Evolutionary conservation across 2,329 filamentous ascomycete genomes (phyloP), one percentile per base, ranked within the genome.

Genomic region (Colletotrichum spaethianum): DNA sequence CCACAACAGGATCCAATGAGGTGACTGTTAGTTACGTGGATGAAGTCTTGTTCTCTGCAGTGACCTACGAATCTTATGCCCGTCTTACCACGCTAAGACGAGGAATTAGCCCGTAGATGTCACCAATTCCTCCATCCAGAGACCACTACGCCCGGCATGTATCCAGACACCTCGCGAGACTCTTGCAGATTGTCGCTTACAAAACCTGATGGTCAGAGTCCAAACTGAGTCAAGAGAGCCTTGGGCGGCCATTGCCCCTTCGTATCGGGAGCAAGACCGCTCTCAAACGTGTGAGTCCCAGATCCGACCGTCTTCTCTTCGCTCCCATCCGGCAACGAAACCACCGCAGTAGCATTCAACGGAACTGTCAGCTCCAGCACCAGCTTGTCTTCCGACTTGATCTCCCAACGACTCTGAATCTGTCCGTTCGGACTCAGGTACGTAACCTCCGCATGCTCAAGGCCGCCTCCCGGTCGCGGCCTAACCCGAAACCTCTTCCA

Each of bases 401-500:
- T 53, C 4, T 53, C 18, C 82, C 81, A 82, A 11, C 75, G 62
- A 1, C 74, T 75, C 18, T 57, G 64, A 16, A 81, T 70, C 33
- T 67, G 67, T 0, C 82, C 82, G 53, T 81, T 80, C 1, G 78
- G 76, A 26, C 79, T 79, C 2, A 79, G 42, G 64, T 76, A 81
- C n/a, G 64, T 70, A 1, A 79, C 69, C 26, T 78, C 74, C 1
- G 79, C 80, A 11, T 55, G 77, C 70, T 76, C 85, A 77, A 78
- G 79, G 50, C 80, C 77, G 73, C 74, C 83, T 28, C 75, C 84
- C 36, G 77, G 84, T 65, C 77, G 75, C 26, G 82, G 81, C 0
- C 75, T 76, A 1, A 86, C 80, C 14, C 73, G 73, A 8, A 83
- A 73, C 0, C 74, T 79, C 76, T 81, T 83, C 82, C 84, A 86